These are phyloP conservation scores for Teunomyces tritomae DNA, from an alignment of 805 yeast species.

Conservation along the genomic window DNA sequence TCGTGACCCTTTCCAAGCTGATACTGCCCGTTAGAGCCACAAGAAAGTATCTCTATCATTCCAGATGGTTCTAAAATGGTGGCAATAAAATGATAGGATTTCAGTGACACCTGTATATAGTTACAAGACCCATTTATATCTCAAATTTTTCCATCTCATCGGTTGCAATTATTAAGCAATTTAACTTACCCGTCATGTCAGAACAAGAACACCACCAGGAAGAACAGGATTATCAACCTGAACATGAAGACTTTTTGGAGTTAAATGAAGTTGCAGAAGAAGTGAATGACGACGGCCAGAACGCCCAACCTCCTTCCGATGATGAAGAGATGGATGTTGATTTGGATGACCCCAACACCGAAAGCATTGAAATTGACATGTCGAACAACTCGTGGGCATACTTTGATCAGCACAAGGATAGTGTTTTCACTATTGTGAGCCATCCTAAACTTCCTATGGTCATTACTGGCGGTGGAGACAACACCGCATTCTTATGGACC, in stretches of 20 bases:
- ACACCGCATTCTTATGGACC: conserved; percentile 87
- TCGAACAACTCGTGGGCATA: conserved; percentile 85
- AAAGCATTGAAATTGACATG: conserved; percentile 75
- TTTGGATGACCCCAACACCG: conserved; percentile 37
- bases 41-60: conserved; percentile 36
- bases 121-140: background rate
- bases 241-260: conserved; percentile 29
- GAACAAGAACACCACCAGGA: conserved; percentile 11
- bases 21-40: conserved; percentile 83
- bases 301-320: conserved; percentile 30
- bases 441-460: conserved; percentile 86
- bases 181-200: background rate
- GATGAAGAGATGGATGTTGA: conserved; percentile 37
- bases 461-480: conserved; percentile 95
- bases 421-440: conserved; percentile 74
- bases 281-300: conserved; percentile 23
- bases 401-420: conserved; percentile 87
- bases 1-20: conserved; percentile 66
- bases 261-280: conserved; percentile 36
- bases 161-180: conserved; percentile 3
- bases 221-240: conserved; percentile 10
- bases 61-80: no score
- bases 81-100: no score
- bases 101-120: background rate
- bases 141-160: conserved; percentile 4